Evolutionary conservation across 345 rosid genomes (phyloP).

Genomic region (Leavenworthia alabamica): DNA sequence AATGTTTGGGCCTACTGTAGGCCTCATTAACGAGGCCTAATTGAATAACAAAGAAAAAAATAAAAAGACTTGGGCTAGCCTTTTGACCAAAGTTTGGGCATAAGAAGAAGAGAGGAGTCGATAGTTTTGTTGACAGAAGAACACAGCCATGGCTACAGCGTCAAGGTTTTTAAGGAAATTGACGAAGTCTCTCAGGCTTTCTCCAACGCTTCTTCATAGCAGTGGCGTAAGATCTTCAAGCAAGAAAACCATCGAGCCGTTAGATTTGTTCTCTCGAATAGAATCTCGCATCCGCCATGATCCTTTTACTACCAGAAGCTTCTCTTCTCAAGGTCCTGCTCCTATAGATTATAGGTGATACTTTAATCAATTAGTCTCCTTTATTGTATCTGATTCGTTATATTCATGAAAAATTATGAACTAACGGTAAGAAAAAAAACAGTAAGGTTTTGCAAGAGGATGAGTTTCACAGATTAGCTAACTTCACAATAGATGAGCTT

Average conservation of each 20-base stretch:
- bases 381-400: not conserved
- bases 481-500: constrained; percentile 59
- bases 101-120: not conserved
- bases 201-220: not conserved
- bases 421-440: constrained; percentile 34
- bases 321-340: constrained; percentile 43
- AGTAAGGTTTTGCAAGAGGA: constrained; percentile 76
- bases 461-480: constrained; percentile 77
- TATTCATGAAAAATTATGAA: constrained; percentile 2
- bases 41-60: too few relatives aligned
- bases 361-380: not conserved
- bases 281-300: constrained; percentile 11
- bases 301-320: constrained; percentile 33
- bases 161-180: constrained; percentile 42
- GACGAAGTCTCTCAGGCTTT: constrained; percentile 29
- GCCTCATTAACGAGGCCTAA: not conserved
- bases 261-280: not conserved
- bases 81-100: constrained; percentile 12
- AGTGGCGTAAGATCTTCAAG: not conserved
- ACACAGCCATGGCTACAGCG: constrained; percentile 43
- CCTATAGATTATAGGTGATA: constrained; percentile 20
- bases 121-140: not conserved
- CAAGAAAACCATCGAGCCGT: not conserved
- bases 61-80: too few relatives aligned
- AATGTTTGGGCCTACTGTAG: not conserved